These are phyloP conservation scores for Neurospora cerealis DNA, from an alignment of 495 filamentous ascomycete genomes.

Conservation along the genomic window DNA sequence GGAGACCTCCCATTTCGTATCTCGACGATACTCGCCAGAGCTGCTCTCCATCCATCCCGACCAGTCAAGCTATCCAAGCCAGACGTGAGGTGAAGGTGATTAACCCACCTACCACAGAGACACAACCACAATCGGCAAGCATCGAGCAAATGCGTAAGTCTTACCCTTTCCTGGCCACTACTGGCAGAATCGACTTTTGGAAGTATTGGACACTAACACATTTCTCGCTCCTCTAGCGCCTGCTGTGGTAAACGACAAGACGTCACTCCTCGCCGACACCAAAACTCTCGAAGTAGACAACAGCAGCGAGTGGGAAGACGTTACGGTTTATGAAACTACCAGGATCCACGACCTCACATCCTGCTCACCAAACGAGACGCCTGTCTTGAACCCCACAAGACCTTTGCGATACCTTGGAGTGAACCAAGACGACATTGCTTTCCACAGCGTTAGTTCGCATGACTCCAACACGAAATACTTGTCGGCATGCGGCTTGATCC, in stretches of 20 bases:
- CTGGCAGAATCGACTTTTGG: not conserved
- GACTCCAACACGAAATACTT: not conserved
- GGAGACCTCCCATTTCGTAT: not conserved
- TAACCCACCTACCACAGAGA: not conserved
- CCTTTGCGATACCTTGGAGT: not conserved
- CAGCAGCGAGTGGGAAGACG: not conserved
- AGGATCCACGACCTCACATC: not conserved
- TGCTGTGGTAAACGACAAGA: not conserved
- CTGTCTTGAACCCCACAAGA: not conserved
- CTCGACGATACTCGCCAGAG: not conserved
- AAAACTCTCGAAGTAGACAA: not conserved
- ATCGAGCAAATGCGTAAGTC: not conserved
- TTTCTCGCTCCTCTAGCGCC: not conserved
- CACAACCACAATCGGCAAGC: not conserved
- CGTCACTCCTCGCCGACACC: not conserved
- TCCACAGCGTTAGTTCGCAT: not conserved
- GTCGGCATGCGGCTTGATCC: not conserved
- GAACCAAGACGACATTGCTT: not conserved
- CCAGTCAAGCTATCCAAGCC: not conserved
- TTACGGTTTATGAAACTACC: not conserved
- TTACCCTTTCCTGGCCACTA: not conserved
- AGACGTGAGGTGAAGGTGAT: not conserved
- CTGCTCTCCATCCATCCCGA: not conserved
- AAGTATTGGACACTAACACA: not conserved
- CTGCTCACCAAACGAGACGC: not conserved